Conservation (phyloP, 345 rosid genomes). For the Aegle marmelos region DNA sequence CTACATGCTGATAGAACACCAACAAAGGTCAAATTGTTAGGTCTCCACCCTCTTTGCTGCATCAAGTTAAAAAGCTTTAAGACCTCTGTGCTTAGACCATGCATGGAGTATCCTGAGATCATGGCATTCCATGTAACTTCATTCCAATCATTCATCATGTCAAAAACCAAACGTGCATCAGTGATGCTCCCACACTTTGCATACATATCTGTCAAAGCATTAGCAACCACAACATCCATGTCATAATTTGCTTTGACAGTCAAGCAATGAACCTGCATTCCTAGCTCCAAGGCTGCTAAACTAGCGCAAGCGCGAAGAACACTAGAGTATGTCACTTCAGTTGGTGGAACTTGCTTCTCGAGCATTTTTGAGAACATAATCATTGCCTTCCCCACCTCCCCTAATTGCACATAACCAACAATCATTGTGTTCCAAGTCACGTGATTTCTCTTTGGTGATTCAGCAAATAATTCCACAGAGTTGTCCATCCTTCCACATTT, state of each 20-base stretch:
- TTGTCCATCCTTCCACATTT: conserved; percentile 68
- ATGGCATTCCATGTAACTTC: conserved; percentile 76
- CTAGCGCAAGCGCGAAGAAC: conserved; percentile 73
- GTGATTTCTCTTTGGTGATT: conserved; percentile 44
- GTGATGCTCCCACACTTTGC: conserved; percentile 82
- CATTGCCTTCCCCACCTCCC: conserved; percentile 59
- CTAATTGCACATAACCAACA: conserved; percentile 61
- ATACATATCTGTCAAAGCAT: conserved; percentile 90
- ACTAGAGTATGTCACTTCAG: conserved; percentile 83
- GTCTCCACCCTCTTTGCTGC: conserved; percentile 53
- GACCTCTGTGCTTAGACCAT: conserved; percentile 62
- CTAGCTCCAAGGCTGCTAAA: conserved; percentile 70
- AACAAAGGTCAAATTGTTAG: conserved; percentile 64
- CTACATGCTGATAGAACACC: conserved; percentile 83
- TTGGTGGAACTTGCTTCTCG: conserved; percentile 41
- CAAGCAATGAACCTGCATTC: conserved; percentile 67
- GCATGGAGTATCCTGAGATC: conserved; percentile 81
- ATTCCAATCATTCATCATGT: conserved; percentile 40
- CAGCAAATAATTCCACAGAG: conserved; percentile 55
- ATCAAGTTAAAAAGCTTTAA: conserved; percentile 53
- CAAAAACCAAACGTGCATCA: conserved; percentile 58
- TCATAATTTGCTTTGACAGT: conserved; percentile 55
- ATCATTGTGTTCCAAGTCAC: conserved; percentile 88
- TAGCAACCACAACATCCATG: conserved; percentile 48
- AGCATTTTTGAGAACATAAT: conserved; percentile 56